These are phyloP conservation scores for Hypoxylon sp. DNA, from an alignment of 2,329 filamentous ascomycete genomes.

Conservation along the genomic window DNA sequence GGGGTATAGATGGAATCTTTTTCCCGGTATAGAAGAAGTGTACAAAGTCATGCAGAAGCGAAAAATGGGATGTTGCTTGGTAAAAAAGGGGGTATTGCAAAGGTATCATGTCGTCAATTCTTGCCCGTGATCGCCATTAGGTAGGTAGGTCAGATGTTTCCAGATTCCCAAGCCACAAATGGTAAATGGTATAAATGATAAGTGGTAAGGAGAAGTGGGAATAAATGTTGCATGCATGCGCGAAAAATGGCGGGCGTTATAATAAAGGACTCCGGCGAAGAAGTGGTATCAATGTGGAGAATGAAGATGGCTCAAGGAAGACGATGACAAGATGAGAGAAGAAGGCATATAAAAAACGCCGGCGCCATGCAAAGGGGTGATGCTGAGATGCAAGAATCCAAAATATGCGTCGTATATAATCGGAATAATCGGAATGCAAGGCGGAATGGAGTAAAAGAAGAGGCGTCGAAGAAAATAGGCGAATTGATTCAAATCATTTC, in stretches of 20 bases:
- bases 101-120: constrained; percentile 12
- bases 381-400: constrained; percentile 42
- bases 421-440: constrained; percentile 36
- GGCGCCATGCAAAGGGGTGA: constrained; percentile 58
- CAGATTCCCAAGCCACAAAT: constrained; percentile 5
- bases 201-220: background rate
- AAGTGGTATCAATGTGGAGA: constrained; percentile 49
- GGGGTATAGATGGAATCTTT: constrained; percentile 39
- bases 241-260: constrained; percentile 31
- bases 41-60: constrained; percentile 46
- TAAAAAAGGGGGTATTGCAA: constrained; percentile 1
- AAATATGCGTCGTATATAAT: constrained; percentile 46
- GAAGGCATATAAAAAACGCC: constrained; percentile 48
- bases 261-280: constrained; percentile 32
- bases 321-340: constrained; percentile 14
- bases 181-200: background rate
- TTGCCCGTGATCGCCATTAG: constrained; percentile 22
- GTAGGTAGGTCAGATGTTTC: background rate
- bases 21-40: constrained; percentile 44
- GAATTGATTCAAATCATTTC: constrained; percentile 66
- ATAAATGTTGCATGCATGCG: constrained; percentile 19
- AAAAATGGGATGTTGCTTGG: constrained; percentile 21
- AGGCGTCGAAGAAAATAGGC: constrained; percentile 1
- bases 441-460: constrained; percentile 6
- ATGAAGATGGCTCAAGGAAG: constrained; percentile 25